A percentile compares a stretch with the other conserved stretches of the same genome.
phyloP scores from a whole-genome alignment of 2,329 filamentous ascomycete genomes.

The Cladosporium phlei region DNA sequence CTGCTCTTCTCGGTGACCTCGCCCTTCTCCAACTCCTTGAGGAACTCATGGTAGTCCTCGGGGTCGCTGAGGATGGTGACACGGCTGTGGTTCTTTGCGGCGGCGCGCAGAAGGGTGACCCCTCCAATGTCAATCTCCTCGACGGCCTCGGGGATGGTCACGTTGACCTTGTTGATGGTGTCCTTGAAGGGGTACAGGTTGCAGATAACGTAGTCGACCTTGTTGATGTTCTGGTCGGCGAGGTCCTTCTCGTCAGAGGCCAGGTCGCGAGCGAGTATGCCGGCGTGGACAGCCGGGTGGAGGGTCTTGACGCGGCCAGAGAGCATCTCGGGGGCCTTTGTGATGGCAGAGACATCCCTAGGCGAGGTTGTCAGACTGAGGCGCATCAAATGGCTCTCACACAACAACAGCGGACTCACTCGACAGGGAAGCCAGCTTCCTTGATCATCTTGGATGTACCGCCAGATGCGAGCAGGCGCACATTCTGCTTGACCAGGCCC shows the following conservation, averaged over 20 bases:
- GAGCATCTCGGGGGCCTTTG: constrained; percentile 91
- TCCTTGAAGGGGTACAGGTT: constrained; percentile 99
- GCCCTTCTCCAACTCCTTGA: constrained; percentile 80
- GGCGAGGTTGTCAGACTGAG: constrained; percentile 2
- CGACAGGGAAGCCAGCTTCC: constrained; percentile 90
- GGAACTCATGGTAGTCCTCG: constrained; percentile 86
- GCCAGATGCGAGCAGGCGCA: constrained; percentile 88
- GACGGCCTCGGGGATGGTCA: constrained; percentile 92
- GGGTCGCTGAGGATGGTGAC: constrained; percentile 96
- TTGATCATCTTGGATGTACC: constrained; percentile 95
- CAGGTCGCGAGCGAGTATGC: constrained; percentile 89
- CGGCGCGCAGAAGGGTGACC: constrained; percentile 91
- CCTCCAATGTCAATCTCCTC: constrained; percentile 99
- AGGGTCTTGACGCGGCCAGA: constrained; percentile 90
- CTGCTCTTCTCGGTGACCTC: constrained; percentile 81
- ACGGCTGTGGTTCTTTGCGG: constrained; percentile 94
- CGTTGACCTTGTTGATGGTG: constrained; percentile 92
- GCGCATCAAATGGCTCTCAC: constrained; percentile 1
- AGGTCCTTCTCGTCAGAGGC: constrained; percentile 96
- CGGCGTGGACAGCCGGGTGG: constrained; percentile 71
- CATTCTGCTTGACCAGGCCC: constrained; percentile 81
- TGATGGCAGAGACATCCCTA: constrained; percentile 96
- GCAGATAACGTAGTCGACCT: constrained; percentile 92
- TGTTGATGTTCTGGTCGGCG: constrained; percentile 87
- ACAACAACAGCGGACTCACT: constrained; percentile 47